A percentile compares a stretch with the other conserved stretches of the same genome.
Conservation (phyloP, 2,329 filamentous ascomycete genomes). For the Ilyonectria robusta region DNA sequence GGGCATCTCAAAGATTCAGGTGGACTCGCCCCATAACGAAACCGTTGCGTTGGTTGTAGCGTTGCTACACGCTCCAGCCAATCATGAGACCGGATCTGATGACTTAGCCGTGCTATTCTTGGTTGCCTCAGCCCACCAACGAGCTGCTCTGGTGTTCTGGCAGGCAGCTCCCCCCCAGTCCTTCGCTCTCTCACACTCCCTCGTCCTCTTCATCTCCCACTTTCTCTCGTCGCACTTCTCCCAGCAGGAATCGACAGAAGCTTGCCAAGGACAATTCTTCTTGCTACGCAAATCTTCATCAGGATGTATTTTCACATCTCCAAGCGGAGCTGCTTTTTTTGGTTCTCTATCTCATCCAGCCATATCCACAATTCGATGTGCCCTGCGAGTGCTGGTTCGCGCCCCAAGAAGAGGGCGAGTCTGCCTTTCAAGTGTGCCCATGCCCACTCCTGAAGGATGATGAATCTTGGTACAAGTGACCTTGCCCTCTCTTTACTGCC, state of each 20-base stretch:
- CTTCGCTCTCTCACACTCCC: slow-evolving; percentile 3
- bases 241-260: neutral
- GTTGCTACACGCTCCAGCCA: neutral
- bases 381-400: slow-evolving; percentile 6
- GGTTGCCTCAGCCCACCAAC: slow-evolving; percentile 25
- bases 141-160: slow-evolving; percentile 10
- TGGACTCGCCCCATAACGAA: neutral
- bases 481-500: neutral
- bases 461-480: slow-evolving; percentile 27
- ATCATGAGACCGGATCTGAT: neutral
- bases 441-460: neutral
- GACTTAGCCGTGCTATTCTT: slow-evolving; percentile 29
- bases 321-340: slow-evolving; percentile 8
- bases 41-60: neutral
- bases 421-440: neutral
- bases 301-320: neutral
- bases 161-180: slow-evolving; percentile 24
- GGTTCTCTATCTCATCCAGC: neutral
- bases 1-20: neutral
- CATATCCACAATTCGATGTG: neutral
- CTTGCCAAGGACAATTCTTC: neutral
- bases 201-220: slow-evolving; percentile 11
- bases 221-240: slow-evolving; percentile 1
- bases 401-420: slow-evolving; percentile 5
- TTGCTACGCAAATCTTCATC: neutral